A percentile compares a stretch with the other conserved stretches of the same genome.
Evolutionary conservation across 2,329 filamentous ascomycete genomes (phyloP).

Genomic region (Xylariaceae sp.): DNA sequence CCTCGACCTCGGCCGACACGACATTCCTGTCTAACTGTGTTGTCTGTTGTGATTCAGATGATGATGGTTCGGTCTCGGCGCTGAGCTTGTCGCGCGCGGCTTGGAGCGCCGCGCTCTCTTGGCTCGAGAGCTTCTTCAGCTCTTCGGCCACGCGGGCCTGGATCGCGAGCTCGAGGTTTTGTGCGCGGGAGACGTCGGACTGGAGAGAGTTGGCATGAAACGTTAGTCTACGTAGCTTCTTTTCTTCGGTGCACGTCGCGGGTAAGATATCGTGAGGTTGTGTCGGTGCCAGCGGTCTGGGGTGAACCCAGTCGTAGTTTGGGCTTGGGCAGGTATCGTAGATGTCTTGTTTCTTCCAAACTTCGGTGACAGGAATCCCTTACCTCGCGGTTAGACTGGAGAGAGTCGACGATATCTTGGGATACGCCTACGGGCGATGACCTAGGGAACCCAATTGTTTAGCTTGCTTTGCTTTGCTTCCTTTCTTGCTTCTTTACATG

Average conservation of each 20-base stretch:
- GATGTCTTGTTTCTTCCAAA: no score
- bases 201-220: no score
- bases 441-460: conserved; percentile 20
- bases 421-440: conserved; percentile 57
- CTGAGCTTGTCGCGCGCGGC: conserved; percentile 63
- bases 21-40: conserved; percentile 35
- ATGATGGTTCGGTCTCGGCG: no score
- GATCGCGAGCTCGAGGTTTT: conserved; percentile 78
- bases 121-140: conserved; percentile 70
- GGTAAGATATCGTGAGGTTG: no score
- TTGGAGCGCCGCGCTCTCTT: conserved; percentile 64
- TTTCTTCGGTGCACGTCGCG: no score
- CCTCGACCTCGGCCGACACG: conserved; percentile 55
- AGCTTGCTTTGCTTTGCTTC: not conserved
- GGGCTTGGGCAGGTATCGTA: no score
- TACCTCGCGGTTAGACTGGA: conserved; percentile 85
- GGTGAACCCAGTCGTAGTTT: conserved; percentile 6
- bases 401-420: conserved; percentile 71
- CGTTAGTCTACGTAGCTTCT: no score
- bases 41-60: no score
- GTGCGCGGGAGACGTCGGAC: conserved; percentile 84
- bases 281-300: no score
- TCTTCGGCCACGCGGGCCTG: conserved; percentile 82
- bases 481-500: no score
- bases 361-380: no score